phyloP scores from a whole-genome alignment of 2,329 filamentous ascomycete genomes.

The Talaromyces sp. region DNA sequence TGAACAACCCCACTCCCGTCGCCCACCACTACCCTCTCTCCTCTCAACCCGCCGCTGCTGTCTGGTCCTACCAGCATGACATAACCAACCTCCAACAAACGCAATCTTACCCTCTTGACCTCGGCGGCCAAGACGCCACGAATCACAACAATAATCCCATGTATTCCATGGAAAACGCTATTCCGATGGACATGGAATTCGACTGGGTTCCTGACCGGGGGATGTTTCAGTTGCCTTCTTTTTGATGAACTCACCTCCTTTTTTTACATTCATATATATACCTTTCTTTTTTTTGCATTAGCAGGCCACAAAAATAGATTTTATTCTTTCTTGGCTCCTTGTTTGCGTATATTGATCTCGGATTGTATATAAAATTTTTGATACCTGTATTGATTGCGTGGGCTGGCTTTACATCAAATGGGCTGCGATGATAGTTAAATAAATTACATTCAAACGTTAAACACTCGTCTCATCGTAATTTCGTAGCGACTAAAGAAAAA shows the following conservation, averaged over 20 bases:
- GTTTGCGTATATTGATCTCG: background rate
- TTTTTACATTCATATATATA: background rate
- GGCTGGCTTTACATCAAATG: background rate
- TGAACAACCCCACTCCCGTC: background rate
- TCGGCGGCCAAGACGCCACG: background rate
- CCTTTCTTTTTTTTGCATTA: background rate
- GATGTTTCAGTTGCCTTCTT: constrained; percentile 10
- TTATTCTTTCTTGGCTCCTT: background rate
- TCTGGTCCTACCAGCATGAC: constrained; percentile 4
- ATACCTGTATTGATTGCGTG: background rate
- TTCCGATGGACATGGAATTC: constrained; percentile 12
- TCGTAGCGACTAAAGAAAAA: no score
- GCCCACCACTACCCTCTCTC: background rate
- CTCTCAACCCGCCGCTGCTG: background rate
- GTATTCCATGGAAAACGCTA: background rate
- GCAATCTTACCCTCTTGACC: background rate
- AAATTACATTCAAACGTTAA: background rate
- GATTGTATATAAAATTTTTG: background rate
- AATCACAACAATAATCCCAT: background rate
- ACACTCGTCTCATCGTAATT: background rate
- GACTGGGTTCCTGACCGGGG: constrained; percentile 12
- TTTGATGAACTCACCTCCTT: background rate
- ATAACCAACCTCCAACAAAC: background rate
- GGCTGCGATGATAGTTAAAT: background rate
- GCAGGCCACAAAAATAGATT: background rate